Base-by-base conservation (phyloP, 2,329 filamentous ascomycete genomes). In the Claviceps citrina region DNA sequence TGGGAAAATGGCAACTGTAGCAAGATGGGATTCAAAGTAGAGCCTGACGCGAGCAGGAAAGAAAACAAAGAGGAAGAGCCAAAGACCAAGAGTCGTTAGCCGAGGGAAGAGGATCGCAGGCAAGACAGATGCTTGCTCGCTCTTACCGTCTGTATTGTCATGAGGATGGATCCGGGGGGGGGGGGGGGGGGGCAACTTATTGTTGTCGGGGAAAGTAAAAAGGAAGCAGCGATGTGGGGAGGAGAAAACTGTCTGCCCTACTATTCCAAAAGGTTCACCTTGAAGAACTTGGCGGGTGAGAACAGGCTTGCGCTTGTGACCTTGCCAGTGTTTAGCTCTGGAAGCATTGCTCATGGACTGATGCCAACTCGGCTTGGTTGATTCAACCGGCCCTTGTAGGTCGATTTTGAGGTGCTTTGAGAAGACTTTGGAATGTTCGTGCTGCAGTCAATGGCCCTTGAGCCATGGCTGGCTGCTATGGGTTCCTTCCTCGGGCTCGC, bases 1-100 rank as follows among this genome's bases (percentile, higher is more conserved):
- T 39, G 43, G 34, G 47, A 50, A 51, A 54, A 47, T 47, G 50
- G 47, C 46, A 49, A 51, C 43, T 51, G 44, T 43, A 43, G 42
- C 36, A 39, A 42, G 15, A 40, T 42, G 42, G 44, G 30, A 36
- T 22, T 28, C 35, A 36, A 43, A 48, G 42, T 31, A 39, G 27
- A 37, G 30, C 36, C 31, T 39, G 25, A 41, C 31, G 15, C 16
- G 34, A 26, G 37, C 35, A 40, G 28, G 39, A 15, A 26, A 40
- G n/a, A 37, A 43, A 38, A 39, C 35, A 31, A 27, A 35, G 3
- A 40, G 26, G 27, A 26, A 38, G 26, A 42, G 15, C 31, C 27
- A 27, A 40, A 27, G 8, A 31, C 28, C 20, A 37, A 27, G 15
- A 37, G 9, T 34, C 30, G 9, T 12, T 36, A 44, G 32, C 39